Base-by-base conservation (phyloP, 257 asterid genomes). In the Solanum medicagineum region DNA sequence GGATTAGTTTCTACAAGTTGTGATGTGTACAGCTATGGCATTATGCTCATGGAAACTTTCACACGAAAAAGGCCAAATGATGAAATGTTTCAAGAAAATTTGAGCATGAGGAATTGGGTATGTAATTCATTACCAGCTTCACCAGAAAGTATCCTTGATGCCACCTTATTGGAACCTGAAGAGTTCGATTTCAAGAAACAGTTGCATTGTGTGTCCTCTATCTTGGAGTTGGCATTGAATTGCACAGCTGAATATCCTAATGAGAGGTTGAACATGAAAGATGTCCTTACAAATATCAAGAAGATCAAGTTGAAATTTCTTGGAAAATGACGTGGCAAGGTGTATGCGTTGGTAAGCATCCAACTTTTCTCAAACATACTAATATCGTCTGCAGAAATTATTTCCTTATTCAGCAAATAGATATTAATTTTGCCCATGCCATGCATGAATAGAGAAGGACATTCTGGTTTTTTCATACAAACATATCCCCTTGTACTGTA, bases 1-100 rank as follows among this genome's bases (percentile, higher is more conserved):
- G 85, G 85, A 82, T 15, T 44, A 36, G 85, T 82, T 47, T 82
- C 77, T 4, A 62, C 7, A 62, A 82, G 60, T 4, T 82, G 77
- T 40, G 85, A 82, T 62, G 85, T 82, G 10, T 82, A 82, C 85
- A 82, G 85, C 69, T 62, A 82, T 5, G 77, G 85, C 77, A 62
- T 82, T 44, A 82, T 82, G 59, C 56, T 81, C 7, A 36, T 81
- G 55, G 85, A 81, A 42, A 60, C 75, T 12, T 81, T 81, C 57
- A 81, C 85, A 44, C 60, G 24, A 6, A 81, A 4, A 44, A 56
- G 1, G 15, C 85, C 85, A 17, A 10, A 16, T 53, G 51, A 56
- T 36, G 29, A 80, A 36, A 54, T 29, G 68, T 80, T 80, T 29
- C 29, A 51, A 26, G 84, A 22, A 81, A 19, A 11, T 56, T 54